Conservation (phyloP, 495 filamentous ascomycete species). For the Rostrohypoxylon terebratum region DNA sequence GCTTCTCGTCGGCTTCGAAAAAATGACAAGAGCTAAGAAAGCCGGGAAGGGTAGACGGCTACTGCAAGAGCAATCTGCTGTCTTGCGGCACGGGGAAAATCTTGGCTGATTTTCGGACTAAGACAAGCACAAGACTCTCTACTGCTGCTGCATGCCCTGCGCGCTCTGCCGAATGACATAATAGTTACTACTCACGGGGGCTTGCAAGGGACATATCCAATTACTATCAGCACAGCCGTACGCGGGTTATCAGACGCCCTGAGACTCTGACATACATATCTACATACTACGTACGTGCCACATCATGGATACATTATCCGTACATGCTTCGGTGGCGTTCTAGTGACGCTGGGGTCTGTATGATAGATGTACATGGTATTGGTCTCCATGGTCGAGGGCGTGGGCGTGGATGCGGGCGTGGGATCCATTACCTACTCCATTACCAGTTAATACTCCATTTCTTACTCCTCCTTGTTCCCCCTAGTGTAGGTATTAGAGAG, state of each 20-base stretch:
- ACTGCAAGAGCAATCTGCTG: slow-evolving; percentile 29
- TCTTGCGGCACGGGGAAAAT: slow-evolving; percentile 38
- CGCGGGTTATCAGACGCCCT: not conserved
- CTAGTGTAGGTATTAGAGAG: not conserved
- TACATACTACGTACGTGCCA: not conserved
- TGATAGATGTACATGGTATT: not conserved
- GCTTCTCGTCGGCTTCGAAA: slow-evolving; percentile 18
- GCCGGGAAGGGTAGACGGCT: slow-evolving; percentile 6
- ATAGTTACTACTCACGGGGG: slow-evolving; percentile 18
- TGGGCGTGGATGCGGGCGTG: too few relatives aligned
- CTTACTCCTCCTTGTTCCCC: not conserved
- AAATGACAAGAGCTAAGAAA: slow-evolving; percentile 21
- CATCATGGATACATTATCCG: not conserved
- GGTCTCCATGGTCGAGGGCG: not conserved
- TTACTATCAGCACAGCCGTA: slow-evolving; percentile 6
- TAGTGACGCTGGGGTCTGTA: not conserved
- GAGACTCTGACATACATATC: slow-evolving; percentile 2
- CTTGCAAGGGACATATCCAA: too few relatives aligned
- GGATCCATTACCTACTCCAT: too few relatives aligned
- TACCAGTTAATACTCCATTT: too few relatives aligned
- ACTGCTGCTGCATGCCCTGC: not conserved
- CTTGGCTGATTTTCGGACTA: slow-evolving; percentile 16
- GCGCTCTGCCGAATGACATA: slow-evolving; percentile 37
- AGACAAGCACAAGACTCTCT: not conserved
- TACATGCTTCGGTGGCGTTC: too few relatives aligned